Percentiles rank a stretch among this genome's conserved stretches.
Conservation (phyloP, 1,284 basidiomycete genomes). For the Wallemia hederae region DNA sequence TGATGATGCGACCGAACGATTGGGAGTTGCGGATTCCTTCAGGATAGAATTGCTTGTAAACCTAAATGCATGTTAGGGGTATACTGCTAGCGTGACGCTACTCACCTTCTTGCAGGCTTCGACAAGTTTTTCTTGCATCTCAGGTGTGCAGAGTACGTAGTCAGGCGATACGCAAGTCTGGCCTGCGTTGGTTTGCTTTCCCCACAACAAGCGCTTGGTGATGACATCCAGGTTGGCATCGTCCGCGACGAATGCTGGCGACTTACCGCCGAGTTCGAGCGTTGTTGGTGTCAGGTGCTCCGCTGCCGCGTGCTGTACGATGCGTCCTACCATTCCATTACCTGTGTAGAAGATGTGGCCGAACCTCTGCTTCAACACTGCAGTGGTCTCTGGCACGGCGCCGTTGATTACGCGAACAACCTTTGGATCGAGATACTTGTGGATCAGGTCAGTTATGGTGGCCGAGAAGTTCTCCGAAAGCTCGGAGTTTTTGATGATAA, state of each 20-base stretch:
- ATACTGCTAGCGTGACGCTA: not conserved
- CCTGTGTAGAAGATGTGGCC: constrained; percentile 28
- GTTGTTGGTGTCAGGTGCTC: constrained; percentile 58
- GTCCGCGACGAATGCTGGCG: constrained; percentile 48
- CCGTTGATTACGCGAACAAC: constrained; percentile 46
- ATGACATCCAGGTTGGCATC: constrained; percentile 20
- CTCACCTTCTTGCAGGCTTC: constrained; percentile 24
- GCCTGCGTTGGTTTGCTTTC: constrained; percentile 43
- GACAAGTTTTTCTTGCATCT: constrained; percentile 32
- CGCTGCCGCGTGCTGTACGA: constrained; percentile 54
- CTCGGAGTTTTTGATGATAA: constrained; percentile 53
- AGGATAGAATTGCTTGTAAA: constrained; percentile 2
- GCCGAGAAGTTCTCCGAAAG: constrained; percentile 32
- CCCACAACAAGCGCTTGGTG: constrained; percentile 32
- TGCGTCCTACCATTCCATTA: constrained; percentile 37
- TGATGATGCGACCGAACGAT: constrained; percentile 25
- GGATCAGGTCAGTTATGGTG: constrained; percentile 39
- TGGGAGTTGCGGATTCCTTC: constrained; percentile 21
- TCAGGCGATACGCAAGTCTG: constrained; percentile 34
- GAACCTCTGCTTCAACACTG: constrained; percentile 51
- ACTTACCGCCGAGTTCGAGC: constrained; percentile 52
- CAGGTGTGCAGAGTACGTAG: constrained; percentile 38
- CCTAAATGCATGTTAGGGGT: not conserved
- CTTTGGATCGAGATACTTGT: constrained; percentile 51
- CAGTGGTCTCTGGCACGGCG: constrained; percentile 39